These are phyloP conservation scores for Biscogniauxia mediterranea DNA, from an alignment of 2,329 filamentous ascomycete species.

Conservation along the genomic window DNA sequence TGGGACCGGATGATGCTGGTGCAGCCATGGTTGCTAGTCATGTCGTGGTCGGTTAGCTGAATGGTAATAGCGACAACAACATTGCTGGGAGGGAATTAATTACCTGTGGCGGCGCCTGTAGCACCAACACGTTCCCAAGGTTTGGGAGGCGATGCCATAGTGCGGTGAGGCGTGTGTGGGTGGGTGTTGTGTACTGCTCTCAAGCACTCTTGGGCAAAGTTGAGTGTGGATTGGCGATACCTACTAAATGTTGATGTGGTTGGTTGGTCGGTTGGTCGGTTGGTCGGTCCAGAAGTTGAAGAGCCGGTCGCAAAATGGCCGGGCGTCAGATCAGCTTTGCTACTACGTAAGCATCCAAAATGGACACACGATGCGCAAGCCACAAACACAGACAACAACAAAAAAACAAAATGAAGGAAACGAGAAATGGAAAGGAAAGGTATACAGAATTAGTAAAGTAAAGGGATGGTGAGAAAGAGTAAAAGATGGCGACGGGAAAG, in stretches of 20 bases:
- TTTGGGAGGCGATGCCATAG: slow-evolving; percentile 81
- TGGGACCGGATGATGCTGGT: slow-evolving; percentile 42
- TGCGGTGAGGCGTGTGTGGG: neutral
- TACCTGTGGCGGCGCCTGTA: slow-evolving; percentile 44
- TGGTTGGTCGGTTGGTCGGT: too few species aligned
- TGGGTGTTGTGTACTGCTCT: neutral
- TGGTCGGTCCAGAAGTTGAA: neutral
- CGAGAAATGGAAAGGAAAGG: neutral
- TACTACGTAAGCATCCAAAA: neutral
- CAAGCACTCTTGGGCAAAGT: neutral
- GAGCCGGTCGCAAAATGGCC: neutral
- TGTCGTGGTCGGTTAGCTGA: slow-evolving; percentile 30
- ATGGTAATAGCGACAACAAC: slow-evolving; percentile 7
- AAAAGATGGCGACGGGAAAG: neutral
- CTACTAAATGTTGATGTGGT: too few species aligned
- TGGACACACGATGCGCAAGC: too few species aligned
- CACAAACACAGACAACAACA: neutral
- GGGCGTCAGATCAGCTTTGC: neutral
- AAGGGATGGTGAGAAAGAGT: neutral
- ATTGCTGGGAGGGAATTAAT: slow-evolving; percentile 28
- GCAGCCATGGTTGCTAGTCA: slow-evolving; percentile 34
- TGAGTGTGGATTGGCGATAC: too few species aligned
- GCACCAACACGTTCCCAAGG: slow-evolving; percentile 88
- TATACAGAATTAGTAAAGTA: neutral
- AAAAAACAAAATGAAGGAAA: neutral